Evolutionary conservation across 208 protist species (phyloP), one percentile per base, ranked within the genome.

Genomic region (Blechomonas ayalai): DNA sequence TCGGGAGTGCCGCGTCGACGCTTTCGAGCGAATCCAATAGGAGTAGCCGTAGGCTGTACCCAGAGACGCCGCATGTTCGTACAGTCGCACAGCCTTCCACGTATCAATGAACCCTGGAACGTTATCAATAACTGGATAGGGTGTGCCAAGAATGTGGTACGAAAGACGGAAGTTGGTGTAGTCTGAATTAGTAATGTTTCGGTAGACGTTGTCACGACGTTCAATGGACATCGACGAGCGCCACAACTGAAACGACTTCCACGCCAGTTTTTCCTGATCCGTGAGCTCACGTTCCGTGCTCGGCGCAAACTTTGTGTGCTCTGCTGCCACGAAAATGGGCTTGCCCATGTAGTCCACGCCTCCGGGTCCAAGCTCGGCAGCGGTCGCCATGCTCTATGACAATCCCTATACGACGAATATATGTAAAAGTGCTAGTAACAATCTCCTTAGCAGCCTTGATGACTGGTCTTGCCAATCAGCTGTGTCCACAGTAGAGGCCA

Each of bases 181-280:
- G 51, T 90, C 79, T 1, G 69, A 80, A 48, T 78, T 77, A 4
- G 71, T 81, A 36, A 94, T 66, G 2, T 46, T 70, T 19, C 61
- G 46, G 55, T 90, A 94, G 12, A 94, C 70, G 25, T 52, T 67
- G 51, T 94, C 74, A 36, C 85, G 85, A 0, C 85, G 75, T 45
- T 90, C 75, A 12, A 94, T 69, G 1, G 69, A 70, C 19, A 83
- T 56, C 7, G 80, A 78, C 1, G 79, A 67, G 23, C 78, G 74
- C 77, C 80, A 94, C 2, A 94, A 64, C 67, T 90, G 77, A 42
- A 89, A 94, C 8, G 79, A 81, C 65, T 90, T 94, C 82, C 81
- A 90, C 27, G 77, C 76, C 10, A 94, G 63, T 52, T 87, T 49
- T 62, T 94, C 76, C 59, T 90, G 76, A 31, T 94, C 82, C 0